These are phyloP conservation scores for Trichoderma endophyticum DNA, from an alignment of 2,329 filamentous ascomycete genomes.

Conservation along the genomic window DNA sequence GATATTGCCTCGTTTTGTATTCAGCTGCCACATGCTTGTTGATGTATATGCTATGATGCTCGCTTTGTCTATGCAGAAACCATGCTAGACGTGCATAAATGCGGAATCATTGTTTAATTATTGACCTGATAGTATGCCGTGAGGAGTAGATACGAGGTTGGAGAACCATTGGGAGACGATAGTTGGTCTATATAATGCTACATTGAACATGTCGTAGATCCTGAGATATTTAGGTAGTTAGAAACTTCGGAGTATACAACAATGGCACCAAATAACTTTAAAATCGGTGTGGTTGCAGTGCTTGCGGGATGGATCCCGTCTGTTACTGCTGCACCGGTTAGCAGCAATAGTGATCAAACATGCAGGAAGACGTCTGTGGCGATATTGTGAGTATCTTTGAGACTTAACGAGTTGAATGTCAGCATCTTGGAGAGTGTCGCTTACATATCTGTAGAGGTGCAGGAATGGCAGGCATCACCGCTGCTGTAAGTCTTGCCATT, in stretches of 20 bases:
- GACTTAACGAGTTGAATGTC: background rate
- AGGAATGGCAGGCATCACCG: constrained; percentile 61
- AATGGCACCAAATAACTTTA: background rate
- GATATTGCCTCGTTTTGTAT: background rate
- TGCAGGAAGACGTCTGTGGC: constrained; percentile 34
- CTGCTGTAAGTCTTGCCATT: constrained; percentile 38
- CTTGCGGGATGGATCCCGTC: background rate
- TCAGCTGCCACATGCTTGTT: background rate
- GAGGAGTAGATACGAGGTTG: background rate
- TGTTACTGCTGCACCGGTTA: background rate
- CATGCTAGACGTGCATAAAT: background rate
- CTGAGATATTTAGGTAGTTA: no score
- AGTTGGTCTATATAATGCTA: background rate
- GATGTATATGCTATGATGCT: background rate
- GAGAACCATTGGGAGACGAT: background rate
- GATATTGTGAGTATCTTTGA: constrained; percentile 26
- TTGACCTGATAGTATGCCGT: background rate
- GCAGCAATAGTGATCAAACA: background rate
- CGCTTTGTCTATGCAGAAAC: background rate
- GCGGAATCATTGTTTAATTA: background rate
- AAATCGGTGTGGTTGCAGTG: background rate
- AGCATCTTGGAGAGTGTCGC: background rate
- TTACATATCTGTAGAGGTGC: constrained; percentile 41
- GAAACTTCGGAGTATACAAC: background rate
- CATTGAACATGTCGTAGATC: background rate